phyloP scores from a whole-genome alignment of 2,329 filamentous ascomycete species.

The Epichloe hybrida region DNA sequence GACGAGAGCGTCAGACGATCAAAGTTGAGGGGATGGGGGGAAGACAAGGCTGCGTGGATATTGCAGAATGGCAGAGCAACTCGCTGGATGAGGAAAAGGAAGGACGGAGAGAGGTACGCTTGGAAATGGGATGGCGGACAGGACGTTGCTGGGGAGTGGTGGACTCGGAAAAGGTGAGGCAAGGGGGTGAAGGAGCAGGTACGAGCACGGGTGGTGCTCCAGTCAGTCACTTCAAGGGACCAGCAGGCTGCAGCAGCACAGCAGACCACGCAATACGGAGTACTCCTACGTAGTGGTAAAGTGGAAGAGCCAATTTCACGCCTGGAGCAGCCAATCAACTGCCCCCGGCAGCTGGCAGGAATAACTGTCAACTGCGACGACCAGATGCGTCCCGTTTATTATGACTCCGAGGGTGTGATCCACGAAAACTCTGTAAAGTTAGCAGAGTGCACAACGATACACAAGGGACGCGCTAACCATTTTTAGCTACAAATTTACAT shows the following conservation, averaged over 20 bases:
- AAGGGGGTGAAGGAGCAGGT: constrained; percentile 5
- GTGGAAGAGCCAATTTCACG: constrained; percentile 10
- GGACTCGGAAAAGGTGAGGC: background rate
- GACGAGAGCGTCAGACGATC: constrained; percentile 7
- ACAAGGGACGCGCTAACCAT: too few species aligned
- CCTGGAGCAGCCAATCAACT: constrained; percentile 5
- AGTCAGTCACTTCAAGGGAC: background rate
- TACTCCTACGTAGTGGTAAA: background rate
- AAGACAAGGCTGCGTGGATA: constrained; percentile 4
- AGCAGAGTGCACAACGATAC: too few species aligned
- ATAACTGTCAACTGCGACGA: background rate
- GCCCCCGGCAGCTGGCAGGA: background rate
- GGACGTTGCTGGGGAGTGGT: constrained; percentile 2
- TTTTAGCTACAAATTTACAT: too few species aligned
- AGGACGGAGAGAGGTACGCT: constrained; percentile 4
- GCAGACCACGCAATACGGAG: background rate
- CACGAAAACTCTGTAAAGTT: too few species aligned
- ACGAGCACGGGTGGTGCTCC: constrained; percentile 1
- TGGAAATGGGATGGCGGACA: constrained; percentile 6
- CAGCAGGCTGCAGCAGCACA: background rate
- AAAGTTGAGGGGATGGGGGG: constrained; percentile 3
- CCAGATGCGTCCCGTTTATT: too few species aligned
- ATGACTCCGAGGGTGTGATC: too few species aligned
- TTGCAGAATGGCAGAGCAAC: constrained; percentile 3
- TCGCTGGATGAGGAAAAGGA: constrained; percentile 7